phyloP scores from a whole-genome alignment of 2,329 filamentous ascomycete species.

The Alternaria burnsii region DNA sequence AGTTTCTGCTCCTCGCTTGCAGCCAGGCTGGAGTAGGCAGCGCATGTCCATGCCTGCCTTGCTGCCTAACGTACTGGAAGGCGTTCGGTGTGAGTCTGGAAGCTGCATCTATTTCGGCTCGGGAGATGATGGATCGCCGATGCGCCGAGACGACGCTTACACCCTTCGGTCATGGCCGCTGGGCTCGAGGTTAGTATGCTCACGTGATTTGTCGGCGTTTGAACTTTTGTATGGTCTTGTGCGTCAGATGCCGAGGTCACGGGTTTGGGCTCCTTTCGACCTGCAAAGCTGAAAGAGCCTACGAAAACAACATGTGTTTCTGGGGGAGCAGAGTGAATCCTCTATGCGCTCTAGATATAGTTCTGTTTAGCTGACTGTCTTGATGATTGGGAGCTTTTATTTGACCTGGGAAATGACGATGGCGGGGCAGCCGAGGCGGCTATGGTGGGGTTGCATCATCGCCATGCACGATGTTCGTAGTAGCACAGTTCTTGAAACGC shows the following conservation, averaged over 20 bases:
- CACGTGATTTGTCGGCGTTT: slow-evolving; percentile 25
- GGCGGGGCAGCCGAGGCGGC: slow-evolving; percentile 12
- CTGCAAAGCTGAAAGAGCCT: neutral
- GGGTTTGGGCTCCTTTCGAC: neutral
- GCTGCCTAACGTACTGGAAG: slow-evolving; percentile 7
- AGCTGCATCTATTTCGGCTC: slow-evolving; percentile 4
- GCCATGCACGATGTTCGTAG: neutral
- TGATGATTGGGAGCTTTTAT: neutral
- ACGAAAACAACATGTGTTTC: neutral
- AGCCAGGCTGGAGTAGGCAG: slow-evolving; percentile 5
- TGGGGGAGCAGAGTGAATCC: accelerated
- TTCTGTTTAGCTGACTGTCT: neutral
- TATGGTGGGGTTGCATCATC: slow-evolving; percentile 16
- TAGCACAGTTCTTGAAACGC: slow-evolving; percentile 16
- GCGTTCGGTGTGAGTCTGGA: neutral
- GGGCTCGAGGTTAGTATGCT: neutral
- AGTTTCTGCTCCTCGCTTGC: too few relatives aligned
- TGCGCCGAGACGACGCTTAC: neutral
- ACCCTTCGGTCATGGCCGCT: neutral
- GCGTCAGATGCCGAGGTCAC: slow-evolving; percentile 15
- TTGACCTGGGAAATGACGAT: neutral
- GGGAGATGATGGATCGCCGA: neutral
- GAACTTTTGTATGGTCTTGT: neutral
- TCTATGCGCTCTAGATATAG: neutral
- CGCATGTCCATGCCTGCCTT: slow-evolving; percentile 8